A percentile compares a stretch with the other conserved stretches of the same genome.
phyloP scores from a whole-genome alignment of 73 alveolate genomes.

The Paraurostyla sp. region DNA sequence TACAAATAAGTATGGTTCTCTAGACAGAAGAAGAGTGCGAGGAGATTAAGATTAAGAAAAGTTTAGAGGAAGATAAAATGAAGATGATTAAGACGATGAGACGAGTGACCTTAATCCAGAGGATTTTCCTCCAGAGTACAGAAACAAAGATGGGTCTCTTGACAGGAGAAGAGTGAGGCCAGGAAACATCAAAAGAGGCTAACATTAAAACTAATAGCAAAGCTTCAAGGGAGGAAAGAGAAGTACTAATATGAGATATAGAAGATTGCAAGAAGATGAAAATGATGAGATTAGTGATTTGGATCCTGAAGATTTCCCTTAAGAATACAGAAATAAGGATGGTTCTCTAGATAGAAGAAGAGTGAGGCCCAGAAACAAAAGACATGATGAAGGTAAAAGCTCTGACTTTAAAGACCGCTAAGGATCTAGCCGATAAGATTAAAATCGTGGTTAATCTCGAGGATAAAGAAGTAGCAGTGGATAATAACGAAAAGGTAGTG shows the following conservation, averaged over 20 bases:
- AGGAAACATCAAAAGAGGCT: not conserved
- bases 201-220: not conserved
- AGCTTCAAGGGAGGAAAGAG: not conserved
- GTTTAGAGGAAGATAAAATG: not conserved
- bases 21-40: slow-evolving; percentile 50
- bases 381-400: not conserved
- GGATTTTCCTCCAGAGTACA: slow-evolving; percentile 37
- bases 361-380: not conserved
- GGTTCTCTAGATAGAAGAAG: not conserved
- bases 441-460: too few relatives aligned
- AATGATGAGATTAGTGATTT: not conserved
- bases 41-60: not conserved
- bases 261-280: not conserved
- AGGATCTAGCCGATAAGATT: not conserved
- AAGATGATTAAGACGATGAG: slow-evolving; percentile 9
- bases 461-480: not conserved
- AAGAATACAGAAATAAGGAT: not conserved
- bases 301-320: not conserved
- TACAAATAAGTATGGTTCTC: slow-evolving; percentile 33
- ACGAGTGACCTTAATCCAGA: not conserved
- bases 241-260: not conserved
- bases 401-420: not conserved
- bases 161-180: slow-evolving; percentile 45
- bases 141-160: slow-evolving; percentile 49
- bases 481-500: not conserved